These are phyloP conservation scores for Rhytidhysteron rufulum DNA, from an alignment of 2,329 filamentous ascomycete genomes.

Conservation along the genomic window DNA sequence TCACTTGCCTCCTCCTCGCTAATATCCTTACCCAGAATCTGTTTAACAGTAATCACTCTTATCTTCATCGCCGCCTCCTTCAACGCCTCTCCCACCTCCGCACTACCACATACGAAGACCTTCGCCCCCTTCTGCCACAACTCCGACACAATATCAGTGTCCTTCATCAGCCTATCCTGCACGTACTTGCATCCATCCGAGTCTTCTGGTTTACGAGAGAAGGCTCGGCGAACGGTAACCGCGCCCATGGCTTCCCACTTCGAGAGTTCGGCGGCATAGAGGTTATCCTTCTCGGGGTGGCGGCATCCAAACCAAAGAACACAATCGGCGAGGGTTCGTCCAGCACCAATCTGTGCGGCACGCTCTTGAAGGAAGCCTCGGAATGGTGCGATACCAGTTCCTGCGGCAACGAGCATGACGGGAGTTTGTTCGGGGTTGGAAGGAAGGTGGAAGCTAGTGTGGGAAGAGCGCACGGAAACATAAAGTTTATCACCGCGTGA, in stretches of 20 bases:
- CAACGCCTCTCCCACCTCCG: slow-evolving; percentile 44
- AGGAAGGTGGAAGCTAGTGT: slow-evolving; percentile 43
- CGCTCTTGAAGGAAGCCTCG: slow-evolving; percentile 41
- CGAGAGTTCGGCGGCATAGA: slow-evolving; percentile 58
- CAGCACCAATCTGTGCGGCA: slow-evolving; percentile 41
- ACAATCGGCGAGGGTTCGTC: slow-evolving; percentile 54
- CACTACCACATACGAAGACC: slow-evolving; percentile 63
- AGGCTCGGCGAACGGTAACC: slow-evolving; percentile 60
- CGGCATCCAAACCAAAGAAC: slow-evolving; percentile 66
- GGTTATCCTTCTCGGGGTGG: slow-evolving; percentile 50
- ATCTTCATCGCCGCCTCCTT: slow-evolving; percentile 41
- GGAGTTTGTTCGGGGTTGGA: slow-evolving; percentile 38
- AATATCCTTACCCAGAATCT: slow-evolving; percentile 31
- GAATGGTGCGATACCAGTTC: slow-evolving; percentile 44
- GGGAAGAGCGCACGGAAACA: slow-evolving; percentile 38
- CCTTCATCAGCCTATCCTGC: slow-evolving; percentile 49
- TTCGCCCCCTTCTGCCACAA: slow-evolving; percentile 51
- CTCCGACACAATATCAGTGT: slow-evolving; percentile 42
- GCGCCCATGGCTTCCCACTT: slow-evolving; percentile 59
- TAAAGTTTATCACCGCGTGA: slow-evolving; percentile 40
- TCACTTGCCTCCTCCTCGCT: slow-evolving; percentile 40
- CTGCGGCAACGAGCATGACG: slow-evolving; percentile 37
- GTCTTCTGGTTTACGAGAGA: slow-evolving; percentile 42
- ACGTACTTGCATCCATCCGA: slow-evolving; percentile 52
- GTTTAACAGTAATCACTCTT: slow-evolving; percentile 34